Conservation (phyloP, 1,284 basidiomycete species). For the Pholiota adiposa region DNA sequence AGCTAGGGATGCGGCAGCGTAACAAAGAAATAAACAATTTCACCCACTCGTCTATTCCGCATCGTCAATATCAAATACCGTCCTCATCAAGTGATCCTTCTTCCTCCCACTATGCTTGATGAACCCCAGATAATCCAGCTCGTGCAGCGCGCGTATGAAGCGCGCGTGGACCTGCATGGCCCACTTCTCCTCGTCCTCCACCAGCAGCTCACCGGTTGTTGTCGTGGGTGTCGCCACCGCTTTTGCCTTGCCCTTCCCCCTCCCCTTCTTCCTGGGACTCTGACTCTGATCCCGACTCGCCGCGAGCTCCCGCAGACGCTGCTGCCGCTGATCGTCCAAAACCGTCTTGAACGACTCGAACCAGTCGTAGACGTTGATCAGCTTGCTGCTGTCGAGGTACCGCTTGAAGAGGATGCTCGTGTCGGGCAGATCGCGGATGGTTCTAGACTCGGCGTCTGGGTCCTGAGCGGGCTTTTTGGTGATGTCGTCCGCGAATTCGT, state of each 20-base stretch:
- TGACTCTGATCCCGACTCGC: constrained; percentile 13
- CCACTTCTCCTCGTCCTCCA: constrained; percentile 50
- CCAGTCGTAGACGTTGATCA: constrained; percentile 86
- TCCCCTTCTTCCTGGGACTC: constrained; percentile 28
- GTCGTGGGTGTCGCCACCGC: not conserved
- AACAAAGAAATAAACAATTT: not conserved
- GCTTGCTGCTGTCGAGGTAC: constrained; percentile 75
- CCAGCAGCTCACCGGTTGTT: constrained; percentile 1
- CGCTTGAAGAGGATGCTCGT: constrained; percentile 74
- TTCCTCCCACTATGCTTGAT: constrained; percentile 79
- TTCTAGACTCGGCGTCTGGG: constrained; percentile 15
- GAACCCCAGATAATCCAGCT: constrained; percentile 78
- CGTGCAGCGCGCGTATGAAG: constrained; percentile 77
- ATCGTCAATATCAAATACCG: constrained; percentile 63
- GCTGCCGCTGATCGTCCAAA: constrained; percentile 56
- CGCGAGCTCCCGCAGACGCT: constrained; percentile 13
- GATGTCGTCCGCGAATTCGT: constrained; percentile 43
- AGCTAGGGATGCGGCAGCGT: not conserved
- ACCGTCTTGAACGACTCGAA: constrained; percentile 70
- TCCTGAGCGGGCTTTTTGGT: constrained; percentile 10
- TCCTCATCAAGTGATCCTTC: constrained; percentile 72
- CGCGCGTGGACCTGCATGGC: constrained; percentile 70
- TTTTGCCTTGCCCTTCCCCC: constrained; percentile 27
- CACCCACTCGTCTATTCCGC: constrained; percentile 13
- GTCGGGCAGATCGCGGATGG: constrained; percentile 64